Percentiles rank a stretch among this genome's conserved stretches.
phyloP scores from a whole-genome alignment of 257 asterid species.

The Salvia hispanica region DNA sequence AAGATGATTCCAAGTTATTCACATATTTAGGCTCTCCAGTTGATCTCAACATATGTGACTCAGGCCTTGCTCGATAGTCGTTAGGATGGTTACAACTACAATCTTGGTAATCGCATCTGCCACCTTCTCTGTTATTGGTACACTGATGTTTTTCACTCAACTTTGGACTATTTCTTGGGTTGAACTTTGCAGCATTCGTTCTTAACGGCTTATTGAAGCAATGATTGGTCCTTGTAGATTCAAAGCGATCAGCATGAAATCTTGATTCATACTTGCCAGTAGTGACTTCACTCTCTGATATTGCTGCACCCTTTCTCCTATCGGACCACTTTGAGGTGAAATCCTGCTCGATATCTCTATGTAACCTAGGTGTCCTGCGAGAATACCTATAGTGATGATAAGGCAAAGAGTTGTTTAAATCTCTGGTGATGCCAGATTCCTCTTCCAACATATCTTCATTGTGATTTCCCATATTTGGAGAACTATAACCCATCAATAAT shows the following conservation, averaged over 20 bases:
- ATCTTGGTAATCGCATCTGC: conserved; percentile 52
- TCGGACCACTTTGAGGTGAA: conserved; percentile 61
- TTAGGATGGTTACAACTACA: conserved; percentile 71
- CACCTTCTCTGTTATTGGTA: conserved; percentile 49
- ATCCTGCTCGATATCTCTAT: conserved; percentile 56
- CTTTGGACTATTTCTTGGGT: conserved; percentile 58
- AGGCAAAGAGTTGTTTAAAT: conserved; percentile 44
- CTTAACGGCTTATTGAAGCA: conserved; percentile 55
- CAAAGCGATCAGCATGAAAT: conserved; percentile 54
- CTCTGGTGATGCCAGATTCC: conserved; percentile 47
- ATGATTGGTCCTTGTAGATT: conserved; percentile 48
- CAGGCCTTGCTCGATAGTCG: conserved; percentile 61
- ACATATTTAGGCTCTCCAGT: conserved; percentile 50
- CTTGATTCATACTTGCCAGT: conserved; percentile 55
- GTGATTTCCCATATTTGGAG: conserved; percentile 46
- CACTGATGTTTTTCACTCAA: conserved; percentile 53
- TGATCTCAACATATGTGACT: conserved; percentile 43
- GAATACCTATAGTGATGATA: conserved; percentile 52
- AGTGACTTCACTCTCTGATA: conserved; percentile 50
- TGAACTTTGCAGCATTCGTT: conserved; percentile 48
- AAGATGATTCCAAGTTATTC: conserved; percentile 50
- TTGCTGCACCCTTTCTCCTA: conserved; percentile 45
- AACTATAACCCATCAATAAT: conserved; percentile 46
- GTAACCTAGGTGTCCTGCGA: conserved; percentile 58
- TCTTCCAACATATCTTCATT: conserved; percentile 50